These are phyloP conservation scores for Solanum hybrid DNA, from an alignment of 305 asterid genomes.

Conservation along the genomic window DNA sequence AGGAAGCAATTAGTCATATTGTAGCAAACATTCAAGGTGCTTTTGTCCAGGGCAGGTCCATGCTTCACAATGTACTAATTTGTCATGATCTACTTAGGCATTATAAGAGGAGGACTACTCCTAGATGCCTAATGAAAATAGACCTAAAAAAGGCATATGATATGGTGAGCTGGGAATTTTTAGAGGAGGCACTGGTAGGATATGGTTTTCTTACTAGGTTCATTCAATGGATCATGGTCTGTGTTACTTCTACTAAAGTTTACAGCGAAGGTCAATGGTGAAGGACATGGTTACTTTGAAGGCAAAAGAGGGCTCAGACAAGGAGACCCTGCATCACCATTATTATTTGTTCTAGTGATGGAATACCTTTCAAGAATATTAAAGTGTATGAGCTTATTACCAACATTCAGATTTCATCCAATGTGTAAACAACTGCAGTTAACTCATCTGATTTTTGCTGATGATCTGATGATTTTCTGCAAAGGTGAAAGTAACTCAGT, in stretches of 20 bases:
- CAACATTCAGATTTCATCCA: no score
- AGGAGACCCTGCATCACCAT: background rate
- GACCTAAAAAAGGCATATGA: background rate
- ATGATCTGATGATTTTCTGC: no score
- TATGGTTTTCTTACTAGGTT: background rate
- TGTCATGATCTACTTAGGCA: background rate
- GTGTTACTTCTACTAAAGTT: background rate
- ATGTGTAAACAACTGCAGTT: no score
- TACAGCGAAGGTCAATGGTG: background rate
- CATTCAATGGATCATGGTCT: background rate
- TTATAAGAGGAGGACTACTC: background rate
- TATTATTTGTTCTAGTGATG: no score
- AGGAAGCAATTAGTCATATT: no score
- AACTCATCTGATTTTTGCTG: no score
- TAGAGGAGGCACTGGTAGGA: background rate
- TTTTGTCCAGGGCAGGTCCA: background rate
- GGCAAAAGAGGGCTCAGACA: background rate
- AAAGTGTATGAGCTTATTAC: no score
- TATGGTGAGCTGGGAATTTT: background rate
- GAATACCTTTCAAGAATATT: no score
- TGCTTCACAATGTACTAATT: background rate
- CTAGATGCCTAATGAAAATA: no score
- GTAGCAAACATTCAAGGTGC: background rate
- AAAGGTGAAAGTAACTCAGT: no score
- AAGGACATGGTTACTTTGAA: background rate